A percentile compares a stretch with the other conserved stretches of the same genome.
Conservation (phyloP, 352 stramenopile species). For the Pythium brachiatum region DNA sequence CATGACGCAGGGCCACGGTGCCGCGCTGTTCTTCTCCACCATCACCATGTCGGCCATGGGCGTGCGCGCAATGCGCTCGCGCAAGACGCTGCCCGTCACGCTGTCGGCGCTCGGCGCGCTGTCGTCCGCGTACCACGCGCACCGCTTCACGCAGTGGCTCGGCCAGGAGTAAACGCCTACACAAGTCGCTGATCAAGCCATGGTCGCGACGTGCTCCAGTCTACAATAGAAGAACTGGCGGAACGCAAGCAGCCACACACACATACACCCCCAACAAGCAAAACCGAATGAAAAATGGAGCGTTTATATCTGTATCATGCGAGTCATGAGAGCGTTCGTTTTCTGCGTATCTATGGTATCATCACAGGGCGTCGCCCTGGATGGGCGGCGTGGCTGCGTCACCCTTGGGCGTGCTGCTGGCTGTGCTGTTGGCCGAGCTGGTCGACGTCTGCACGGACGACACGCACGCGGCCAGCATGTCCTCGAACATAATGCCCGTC, state of each 20-base stretch:
- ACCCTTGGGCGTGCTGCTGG: conserved; percentile 5
- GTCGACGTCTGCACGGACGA: conserved; percentile 60
- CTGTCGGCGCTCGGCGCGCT: conserved; percentile 73
- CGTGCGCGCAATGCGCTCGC: conserved; percentile 67
- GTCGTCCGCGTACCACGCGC: conserved; percentile 79
- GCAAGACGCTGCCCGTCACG: conserved; percentile 70
- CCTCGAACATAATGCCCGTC: conserved; percentile 86
- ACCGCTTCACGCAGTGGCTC: conserved; percentile 81
- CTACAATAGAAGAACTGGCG: neutral
- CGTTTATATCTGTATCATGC: neutral
- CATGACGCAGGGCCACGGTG: conserved; percentile 80
- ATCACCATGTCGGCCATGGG: conserved; percentile 88
- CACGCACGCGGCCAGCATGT: conserved; percentile 84
- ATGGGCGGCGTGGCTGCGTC: conserved; percentile 2
- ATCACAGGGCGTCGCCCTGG: conserved; percentile 15
- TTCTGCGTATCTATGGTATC: neutral
- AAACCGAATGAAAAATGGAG: neutral
- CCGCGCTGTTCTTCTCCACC: conserved; percentile 76
- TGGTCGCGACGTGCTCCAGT: neutral
- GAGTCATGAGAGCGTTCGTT: neutral
- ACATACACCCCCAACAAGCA: neutral
- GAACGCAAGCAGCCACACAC: no score
- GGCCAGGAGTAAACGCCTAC: conserved; percentile 60
- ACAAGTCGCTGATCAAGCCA: no score
- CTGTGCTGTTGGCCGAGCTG: neutral